Base-by-base conservation (phyloP, 371 early-diverging fungal genomes). In the Mucor sp. region DNA sequence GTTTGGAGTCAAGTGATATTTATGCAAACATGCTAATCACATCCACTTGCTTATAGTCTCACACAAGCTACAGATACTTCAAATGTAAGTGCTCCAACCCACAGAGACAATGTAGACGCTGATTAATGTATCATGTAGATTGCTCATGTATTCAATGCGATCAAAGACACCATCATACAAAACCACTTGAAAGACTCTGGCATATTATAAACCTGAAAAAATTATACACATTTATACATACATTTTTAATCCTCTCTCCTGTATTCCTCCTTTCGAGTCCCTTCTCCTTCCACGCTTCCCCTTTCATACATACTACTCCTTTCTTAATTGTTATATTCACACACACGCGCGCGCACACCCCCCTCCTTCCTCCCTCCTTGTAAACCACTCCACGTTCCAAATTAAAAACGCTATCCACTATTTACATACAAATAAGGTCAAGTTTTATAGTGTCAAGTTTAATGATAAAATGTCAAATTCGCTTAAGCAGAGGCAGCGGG, bases 251-350 rank as follows among this genome's bases (percentile, higher is more conserved):
- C 41, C 17, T 53, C 50, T 53, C 50, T 53, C 53, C 53, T 53
- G 53, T 53, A 53, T 25, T 25, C 53, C 53, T 53, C 53, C 53
- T 27, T 27, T 25, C 27, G 53, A 41, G 5, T 27, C 53, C 25
- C 21, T 21, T 47, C 47, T 47, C 47, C 21, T 47, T 21, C 47
- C 47, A 41, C 17, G 41, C 41, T 35, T 41, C 47, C 27, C 53
- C 53, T 19, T 89, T 89, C 86, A 72, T 86, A 62, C 90, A 91
- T 72, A 88, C 92, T 78, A 92, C 88, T 81, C 91, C 92, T 53
- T 53, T 53, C 53, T 62, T 91, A 91, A 86, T 89, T 85, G 72
- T 87, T 77, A 14, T 23, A 60, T 21, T 44, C 1, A 17, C 47
- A 30, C 47, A 37, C 28, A 15, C n/a, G 8, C 27, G 2, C n/a